phyloP scores from a whole-genome alignment of 2,329 filamentous ascomycete genomes.

The Emergomyces africanus region DNA sequence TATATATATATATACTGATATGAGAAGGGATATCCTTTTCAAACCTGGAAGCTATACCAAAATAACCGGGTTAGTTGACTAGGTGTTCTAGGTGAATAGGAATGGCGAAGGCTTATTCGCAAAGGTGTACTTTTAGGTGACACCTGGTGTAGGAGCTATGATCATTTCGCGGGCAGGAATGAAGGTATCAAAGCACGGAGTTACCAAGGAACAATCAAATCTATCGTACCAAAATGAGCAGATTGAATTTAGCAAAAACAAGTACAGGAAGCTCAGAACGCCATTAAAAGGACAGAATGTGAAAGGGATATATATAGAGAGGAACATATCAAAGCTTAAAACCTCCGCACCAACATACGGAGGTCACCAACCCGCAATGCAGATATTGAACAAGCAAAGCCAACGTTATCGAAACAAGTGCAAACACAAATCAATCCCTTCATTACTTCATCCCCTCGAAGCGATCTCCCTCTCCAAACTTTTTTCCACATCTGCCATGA shows the following conservation, averaged over 20 bases:
- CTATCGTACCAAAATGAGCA: neutral
- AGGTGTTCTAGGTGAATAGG: no score
- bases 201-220: neutral
- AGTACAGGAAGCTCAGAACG: neutral
- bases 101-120: neutral
- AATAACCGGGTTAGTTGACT: no score
- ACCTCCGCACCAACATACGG: neutral
- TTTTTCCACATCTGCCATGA: slow-evolving; percentile 49
- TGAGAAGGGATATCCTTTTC: no score
- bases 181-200: neutral
- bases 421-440: neutral
- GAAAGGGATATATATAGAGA: neutral
- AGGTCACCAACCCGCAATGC: neutral
- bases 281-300: neutral
- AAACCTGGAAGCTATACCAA: no score
- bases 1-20: no score
- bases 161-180: neutral
- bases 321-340: neutral
- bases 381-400: neutral
- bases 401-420: no score
- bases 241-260: neutral
- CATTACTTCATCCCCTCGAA: slow-evolving; percentile 32
- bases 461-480: slow-evolving; percentile 46
- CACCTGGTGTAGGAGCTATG: neutral
- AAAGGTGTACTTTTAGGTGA: neutral